Evolutionary conservation across 352 stramenopile genomes (phyloP).

Genomic region (Lagenidium sp.): DNA sequence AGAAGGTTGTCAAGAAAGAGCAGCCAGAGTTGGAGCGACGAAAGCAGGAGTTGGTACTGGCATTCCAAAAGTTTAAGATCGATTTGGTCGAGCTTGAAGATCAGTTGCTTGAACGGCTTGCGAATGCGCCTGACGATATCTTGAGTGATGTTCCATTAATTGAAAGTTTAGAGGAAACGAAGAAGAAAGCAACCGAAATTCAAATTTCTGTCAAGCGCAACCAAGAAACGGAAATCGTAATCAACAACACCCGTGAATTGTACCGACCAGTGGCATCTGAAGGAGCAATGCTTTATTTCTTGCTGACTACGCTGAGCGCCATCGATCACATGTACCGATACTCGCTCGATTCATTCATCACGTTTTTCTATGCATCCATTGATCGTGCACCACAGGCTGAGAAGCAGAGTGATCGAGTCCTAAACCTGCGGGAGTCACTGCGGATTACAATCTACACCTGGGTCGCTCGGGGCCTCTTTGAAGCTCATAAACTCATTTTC

Average conservation of each 20-base stretch:
- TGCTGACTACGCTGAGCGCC: slow-evolving; percentile 92
- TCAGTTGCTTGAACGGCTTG: slow-evolving; percentile 91
- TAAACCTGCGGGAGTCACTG: slow-evolving; percentile 90
- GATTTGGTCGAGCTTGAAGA: slow-evolving; percentile 95
- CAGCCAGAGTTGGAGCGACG: slow-evolving; percentile 92
- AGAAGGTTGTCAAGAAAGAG: slow-evolving; percentile 95
- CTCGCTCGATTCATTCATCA: slow-evolving; percentile 95
- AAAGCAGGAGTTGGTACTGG: slow-evolving; percentile 88
- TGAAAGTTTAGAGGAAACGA: slow-evolving; percentile 94
- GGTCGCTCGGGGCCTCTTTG: slow-evolving; percentile 94
- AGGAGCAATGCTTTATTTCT: slow-evolving; percentile 97
- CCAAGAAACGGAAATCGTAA: slow-evolving; percentile 92
- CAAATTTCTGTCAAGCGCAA: slow-evolving; percentile 92
- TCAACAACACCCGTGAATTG: slow-evolving; percentile 91
- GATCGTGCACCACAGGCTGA: slow-evolving; percentile 78
- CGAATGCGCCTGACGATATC: slow-evolving; percentile 96
- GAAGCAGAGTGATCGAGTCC: slow-evolving; percentile 86
- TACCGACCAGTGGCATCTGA: slow-evolving; percentile 93
- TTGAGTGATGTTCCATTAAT: slow-evolving; percentile 94
- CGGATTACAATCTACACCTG: slow-evolving; percentile 96
- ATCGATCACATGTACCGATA: slow-evolving; percentile 99
- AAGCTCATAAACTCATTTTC: slow-evolving; percentile 97
- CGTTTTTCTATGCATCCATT: slow-evolving; percentile 97
- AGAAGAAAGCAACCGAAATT: slow-evolving; percentile 95
- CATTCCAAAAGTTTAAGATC: slow-evolving; percentile 96